Evolutionary conservation across 371 early-diverging fungal genomes (phyloP).

Genomic region (Dinochytrium kinnereticum): DNA sequence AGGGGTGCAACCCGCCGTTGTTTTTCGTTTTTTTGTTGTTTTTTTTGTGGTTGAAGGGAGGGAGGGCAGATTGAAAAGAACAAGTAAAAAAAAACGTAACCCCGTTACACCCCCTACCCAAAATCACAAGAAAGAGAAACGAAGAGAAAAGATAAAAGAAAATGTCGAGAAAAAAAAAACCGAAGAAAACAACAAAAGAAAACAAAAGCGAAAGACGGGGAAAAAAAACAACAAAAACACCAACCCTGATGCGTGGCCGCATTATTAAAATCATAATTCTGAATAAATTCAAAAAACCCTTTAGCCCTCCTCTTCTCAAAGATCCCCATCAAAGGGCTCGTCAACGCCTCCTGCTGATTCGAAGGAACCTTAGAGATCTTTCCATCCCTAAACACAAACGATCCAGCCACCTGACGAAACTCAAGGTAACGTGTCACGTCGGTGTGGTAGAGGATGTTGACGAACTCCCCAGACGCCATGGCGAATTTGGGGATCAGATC

Average conservation of each 20-base stretch:
- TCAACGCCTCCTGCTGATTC: constrained; percentile 89
- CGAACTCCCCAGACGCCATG: constrained; percentile 91
- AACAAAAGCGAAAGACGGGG: neutral
- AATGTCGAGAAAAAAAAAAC: too few species aligned
- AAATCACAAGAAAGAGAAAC: too few species aligned
- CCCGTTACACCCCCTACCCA: too few species aligned
- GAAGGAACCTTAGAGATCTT: constrained; percentile 96
- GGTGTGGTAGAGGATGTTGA: constrained; percentile 80
- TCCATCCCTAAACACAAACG: constrained; percentile 92
- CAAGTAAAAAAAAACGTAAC: too few species aligned
- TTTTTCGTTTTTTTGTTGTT: too few species aligned
- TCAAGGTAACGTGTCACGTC: constrained; percentile 98
- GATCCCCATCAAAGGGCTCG: constrained; percentile 90
- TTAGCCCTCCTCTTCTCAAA: constrained; percentile 96
- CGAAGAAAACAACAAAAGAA: too few species aligned
- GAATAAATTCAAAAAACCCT: constrained; percentile 97
- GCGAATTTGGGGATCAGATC: constrained; percentile 99
- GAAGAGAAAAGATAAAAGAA: too few species aligned
- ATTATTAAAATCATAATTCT: constrained; percentile 83
- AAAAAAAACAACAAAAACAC: neutral
- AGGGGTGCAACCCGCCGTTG: too few species aligned
- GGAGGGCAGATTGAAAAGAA: too few species aligned
- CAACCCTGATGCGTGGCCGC: constrained; percentile 79
- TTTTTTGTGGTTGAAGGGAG: too few species aligned
- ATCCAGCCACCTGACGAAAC: constrained; percentile 97